Evolutionary conservation across 2,329 filamentous ascomycete species (phyloP).

Genomic region (Paraphaeosphaeria minitans): DNA sequence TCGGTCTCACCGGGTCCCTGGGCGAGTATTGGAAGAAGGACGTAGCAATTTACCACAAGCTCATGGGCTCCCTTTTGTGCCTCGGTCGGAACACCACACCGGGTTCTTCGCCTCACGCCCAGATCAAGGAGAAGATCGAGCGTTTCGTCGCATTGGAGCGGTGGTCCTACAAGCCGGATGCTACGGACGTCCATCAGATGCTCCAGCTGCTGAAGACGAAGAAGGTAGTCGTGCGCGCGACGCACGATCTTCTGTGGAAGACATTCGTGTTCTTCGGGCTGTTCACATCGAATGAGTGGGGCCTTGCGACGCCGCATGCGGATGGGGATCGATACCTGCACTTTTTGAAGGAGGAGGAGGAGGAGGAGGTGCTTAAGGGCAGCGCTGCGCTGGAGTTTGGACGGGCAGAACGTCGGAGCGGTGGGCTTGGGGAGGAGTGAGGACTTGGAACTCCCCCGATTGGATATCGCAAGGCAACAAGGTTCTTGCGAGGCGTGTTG

Average conservation of each 20-base stretch:
- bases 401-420: not conserved
- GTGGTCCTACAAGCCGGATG: not conserved
- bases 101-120: not conserved
- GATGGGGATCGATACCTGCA: not conserved
- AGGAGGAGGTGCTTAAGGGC: too few relatives aligned
- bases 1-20: conserved; percentile 3
- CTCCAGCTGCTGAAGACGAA: not conserved
- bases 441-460: too few relatives aligned
- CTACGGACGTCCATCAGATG: conserved; percentile 4
- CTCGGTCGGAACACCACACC: not conserved
- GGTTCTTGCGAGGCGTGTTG: too few relatives aligned
- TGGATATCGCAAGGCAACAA: too few relatives aligned
- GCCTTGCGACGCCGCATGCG: not conserved
- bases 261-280: conserved; percentile 11
- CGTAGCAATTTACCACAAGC: not conserved
- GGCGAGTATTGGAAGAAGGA: conserved; percentile 1
- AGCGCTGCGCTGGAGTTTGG: not conserved
- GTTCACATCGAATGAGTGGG: not conserved
- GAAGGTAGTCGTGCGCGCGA: conserved; percentile 6
- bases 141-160: not conserved
- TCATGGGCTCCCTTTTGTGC: conserved; percentile 12
- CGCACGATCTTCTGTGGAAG: conserved; percentile 1
- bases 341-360: conserved; percentile 6
- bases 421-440: not conserved
- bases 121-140: not conserved